Percentiles rank a stretch among this genome's conserved stretches.
Conservation (phyloP, 805 yeast genomes). For the Candida yuanshanica region DNA sequence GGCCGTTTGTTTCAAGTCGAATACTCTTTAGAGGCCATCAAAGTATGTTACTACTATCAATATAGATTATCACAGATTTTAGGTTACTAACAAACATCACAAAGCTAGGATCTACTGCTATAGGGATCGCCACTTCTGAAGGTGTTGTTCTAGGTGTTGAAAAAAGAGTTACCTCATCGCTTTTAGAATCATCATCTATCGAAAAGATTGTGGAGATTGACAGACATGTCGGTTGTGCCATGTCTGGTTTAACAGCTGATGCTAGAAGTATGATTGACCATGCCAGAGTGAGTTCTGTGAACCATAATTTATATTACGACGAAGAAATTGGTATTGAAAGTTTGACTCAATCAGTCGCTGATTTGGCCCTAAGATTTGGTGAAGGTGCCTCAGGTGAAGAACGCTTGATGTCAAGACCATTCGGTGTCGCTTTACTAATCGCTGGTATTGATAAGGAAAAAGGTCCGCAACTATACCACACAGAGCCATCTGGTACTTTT, state of each 20-base stretch:
- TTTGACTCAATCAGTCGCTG: slow-evolving; percentile 94
- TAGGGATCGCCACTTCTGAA: slow-evolving; percentile 91
- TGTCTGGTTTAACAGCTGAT: slow-evolving; percentile 98
- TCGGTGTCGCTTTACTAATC: slow-evolving; percentile 93
- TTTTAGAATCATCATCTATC: slow-evolving; percentile 87
- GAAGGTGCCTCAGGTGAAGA: slow-evolving; percentile 97
- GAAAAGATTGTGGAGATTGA: slow-evolving; percentile 96
- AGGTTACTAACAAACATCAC: slow-evolving; percentile 3
- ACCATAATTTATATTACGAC: slow-evolving; percentile 85
- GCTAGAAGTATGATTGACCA: slow-evolving; percentile 99
- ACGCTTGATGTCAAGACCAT: slow-evolving; percentile 90
- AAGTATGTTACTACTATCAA: slow-evolving; percentile 36
- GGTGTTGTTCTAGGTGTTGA: slow-evolving; percentile 97
- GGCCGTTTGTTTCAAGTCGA: slow-evolving; percentile 98
- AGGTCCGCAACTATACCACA: slow-evolving; percentile 95
- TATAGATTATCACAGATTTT: too few relatives aligned
- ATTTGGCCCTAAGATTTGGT: slow-evolving; percentile 91
- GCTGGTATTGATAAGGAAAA: slow-evolving; percentile 92
- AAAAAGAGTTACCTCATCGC: slow-evolving; percentile 89
- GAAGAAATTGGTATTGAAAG: slow-evolving; percentile 91
- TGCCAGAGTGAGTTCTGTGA: slow-evolving; percentile 84
- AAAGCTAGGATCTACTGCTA: slow-evolving; percentile 89
- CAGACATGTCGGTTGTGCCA: slow-evolving; percentile 93
- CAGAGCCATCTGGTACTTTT: slow-evolving; percentile 99
- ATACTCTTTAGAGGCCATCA: slow-evolving; percentile 95